These are phyloP conservation scores for Hygrophila difformis DNA, from an alignment of 257 asterid genomes.

Conservation along the genomic window DNA sequence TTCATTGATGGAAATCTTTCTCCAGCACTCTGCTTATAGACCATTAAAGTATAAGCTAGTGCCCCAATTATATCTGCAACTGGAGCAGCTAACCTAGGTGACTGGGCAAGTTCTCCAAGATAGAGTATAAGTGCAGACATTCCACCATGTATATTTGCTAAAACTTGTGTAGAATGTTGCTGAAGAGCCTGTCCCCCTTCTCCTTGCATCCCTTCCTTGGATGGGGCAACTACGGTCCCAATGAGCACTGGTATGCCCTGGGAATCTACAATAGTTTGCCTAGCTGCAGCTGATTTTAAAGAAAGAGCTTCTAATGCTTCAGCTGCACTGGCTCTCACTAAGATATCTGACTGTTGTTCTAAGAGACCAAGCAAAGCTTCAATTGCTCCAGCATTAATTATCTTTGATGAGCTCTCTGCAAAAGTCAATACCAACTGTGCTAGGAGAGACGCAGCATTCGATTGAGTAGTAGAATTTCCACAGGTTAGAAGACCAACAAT, in stretches of 20 bases:
- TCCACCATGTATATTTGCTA: conserved; percentile 72
- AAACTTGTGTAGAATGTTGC: conserved; percentile 52
- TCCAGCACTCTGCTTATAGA: conserved; percentile 44
- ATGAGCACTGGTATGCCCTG: conserved; percentile 61
- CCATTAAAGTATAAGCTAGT: conserved; percentile 73
- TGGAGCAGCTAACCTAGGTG: conserved; percentile 78
- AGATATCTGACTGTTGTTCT: conserved; percentile 49
- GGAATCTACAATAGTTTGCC: conserved; percentile 46
- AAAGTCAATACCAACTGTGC: conserved; percentile 57
- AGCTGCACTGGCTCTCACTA: conserved; percentile 78
- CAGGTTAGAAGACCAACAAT: conserved; percentile 68
- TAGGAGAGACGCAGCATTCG: conserved; percentile 85
- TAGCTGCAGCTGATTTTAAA: conserved; percentile 52
- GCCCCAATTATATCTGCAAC: conserved; percentile 88
- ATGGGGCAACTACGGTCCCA: conserved; percentile 77
- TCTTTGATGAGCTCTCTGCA: conserved; percentile 51
- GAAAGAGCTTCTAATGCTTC: conserved; percentile 81
- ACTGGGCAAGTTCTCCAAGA: conserved; percentile 80
- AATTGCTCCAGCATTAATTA: conserved; percentile 65
- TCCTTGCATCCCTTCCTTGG: conserved; percentile 76
- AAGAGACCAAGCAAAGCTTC: conserved; percentile 51
- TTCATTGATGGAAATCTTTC: conserved; percentile 39
- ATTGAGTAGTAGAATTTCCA: conserved; percentile 50
- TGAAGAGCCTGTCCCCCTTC: conserved; percentile 69
- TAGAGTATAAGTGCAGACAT: conserved; percentile 49